These are phyloP conservation scores for Pythium rhizo-oryzae DNA, from an alignment of 352 stramenopile genomes.

Conservation along the genomic window DNA sequence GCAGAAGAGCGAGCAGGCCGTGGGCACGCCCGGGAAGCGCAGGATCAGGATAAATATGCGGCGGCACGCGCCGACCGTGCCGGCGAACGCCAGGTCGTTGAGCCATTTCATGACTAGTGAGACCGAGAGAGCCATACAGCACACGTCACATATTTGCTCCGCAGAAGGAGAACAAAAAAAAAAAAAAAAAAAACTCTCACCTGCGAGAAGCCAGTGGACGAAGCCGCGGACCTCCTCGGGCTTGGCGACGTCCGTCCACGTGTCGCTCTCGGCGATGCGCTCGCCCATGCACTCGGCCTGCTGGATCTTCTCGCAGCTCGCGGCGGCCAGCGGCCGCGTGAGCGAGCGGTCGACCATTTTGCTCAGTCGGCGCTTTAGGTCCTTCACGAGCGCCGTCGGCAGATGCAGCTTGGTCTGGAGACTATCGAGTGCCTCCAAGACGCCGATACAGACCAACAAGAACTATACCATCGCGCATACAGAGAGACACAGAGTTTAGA, in stretches of 20 bases:
- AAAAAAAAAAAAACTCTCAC: slow-evolving; percentile 20
- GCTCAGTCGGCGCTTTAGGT: slow-evolving; percentile 66
- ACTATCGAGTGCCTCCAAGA: slow-evolving; percentile 74
- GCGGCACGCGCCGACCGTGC: slow-evolving; percentile 59
- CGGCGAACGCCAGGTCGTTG: slow-evolving; percentile 51
- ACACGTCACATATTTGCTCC: neutral
- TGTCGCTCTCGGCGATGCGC: slow-evolving; percentile 54
- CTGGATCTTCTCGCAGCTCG: slow-evolving; percentile 28
- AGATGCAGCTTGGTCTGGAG: slow-evolving; percentile 74
- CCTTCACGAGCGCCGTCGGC: slow-evolving; percentile 68
- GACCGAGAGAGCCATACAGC: no score
- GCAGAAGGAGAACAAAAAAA: neutral
- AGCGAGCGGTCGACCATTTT: slow-evolving; percentile 70
- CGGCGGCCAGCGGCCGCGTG: slow-evolving; percentile 29
- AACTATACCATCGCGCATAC: slow-evolving; percentile 39
- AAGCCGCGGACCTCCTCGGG: slow-evolving; percentile 69
- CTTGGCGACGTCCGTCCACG: slow-evolving; percentile 51
- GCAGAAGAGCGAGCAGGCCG: slow-evolving; percentile 65
- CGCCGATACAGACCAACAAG: slow-evolving; percentile 74
- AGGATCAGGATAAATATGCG: slow-evolving; percentile 78
- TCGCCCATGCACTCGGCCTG: slow-evolving; percentile 40
- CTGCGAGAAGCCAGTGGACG: slow-evolving; percentile 66
- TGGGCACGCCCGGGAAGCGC: slow-evolving; percentile 73
- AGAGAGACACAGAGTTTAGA: neutral
- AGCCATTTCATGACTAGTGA: slow-evolving; percentile 51